Evolutionary conservation across 208 protist species (phyloP).

Genomic region (Tritrichomonas musculus): DNA sequence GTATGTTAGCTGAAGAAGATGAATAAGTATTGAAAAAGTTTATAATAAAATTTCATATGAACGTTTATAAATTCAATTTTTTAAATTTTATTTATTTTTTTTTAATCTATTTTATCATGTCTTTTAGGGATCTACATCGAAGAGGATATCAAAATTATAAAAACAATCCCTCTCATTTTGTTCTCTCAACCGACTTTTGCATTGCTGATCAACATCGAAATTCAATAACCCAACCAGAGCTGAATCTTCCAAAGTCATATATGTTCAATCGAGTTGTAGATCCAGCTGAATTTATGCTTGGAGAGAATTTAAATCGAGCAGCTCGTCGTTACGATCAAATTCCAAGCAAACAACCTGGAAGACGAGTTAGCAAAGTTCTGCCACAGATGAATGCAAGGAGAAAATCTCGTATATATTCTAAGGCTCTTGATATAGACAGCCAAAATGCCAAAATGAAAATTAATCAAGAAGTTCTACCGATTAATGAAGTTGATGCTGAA

Average conservation of each 20-base stretch:
- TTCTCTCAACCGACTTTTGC: slow-evolving; percentile 15
- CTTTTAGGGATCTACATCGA: no score
- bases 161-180: not conserved
- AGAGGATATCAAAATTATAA: no score
- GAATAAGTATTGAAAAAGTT: no score
- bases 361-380: not conserved
- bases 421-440: not conserved
- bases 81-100: no score
- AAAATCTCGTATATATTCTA: not conserved
- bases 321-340: no score
- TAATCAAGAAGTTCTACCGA: no score
- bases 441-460: not conserved
- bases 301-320: not conserved
- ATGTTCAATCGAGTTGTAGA: not conserved
- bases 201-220: not conserved
- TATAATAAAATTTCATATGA: no score
- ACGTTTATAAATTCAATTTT: no score
- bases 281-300: not conserved
- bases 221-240: no score
- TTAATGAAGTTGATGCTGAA: not conserved
- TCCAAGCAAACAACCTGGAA: not conserved
- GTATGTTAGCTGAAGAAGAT: no score
- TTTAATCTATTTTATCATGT: no score
- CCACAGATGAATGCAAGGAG: no score
- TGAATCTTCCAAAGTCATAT: not conserved